Evolutionary conservation across 2,329 filamentous ascomycete genomes (phyloP), one percentile per base, ranked within the genome.

Genomic region (Clarireedia sp.): DNA sequence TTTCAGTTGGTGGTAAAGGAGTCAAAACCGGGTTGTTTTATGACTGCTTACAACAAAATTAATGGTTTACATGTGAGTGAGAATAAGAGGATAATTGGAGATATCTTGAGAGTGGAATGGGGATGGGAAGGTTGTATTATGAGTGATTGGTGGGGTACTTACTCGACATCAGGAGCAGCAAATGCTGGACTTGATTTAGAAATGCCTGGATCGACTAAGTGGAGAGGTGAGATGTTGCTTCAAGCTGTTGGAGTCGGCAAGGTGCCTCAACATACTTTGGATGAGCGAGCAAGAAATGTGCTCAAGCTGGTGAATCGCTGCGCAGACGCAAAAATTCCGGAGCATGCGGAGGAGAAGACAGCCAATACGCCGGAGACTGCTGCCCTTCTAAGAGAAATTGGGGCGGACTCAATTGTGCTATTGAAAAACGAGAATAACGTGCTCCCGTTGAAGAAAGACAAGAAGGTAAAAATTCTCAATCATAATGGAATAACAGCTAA

Each of bases 401-500:
- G 81, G 2, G 75, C 78, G 0, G 79, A 85, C 56, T 81, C 79
- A 0, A 78, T 85, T 10, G 81, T 86, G 0, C 74, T 86, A 8
- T 70, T 86, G 36, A 85, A 86, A 70, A 87, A 87, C 59, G 75
- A 82, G 21, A 73, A 73, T 4, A 71, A 72, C 12, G 67, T 80
- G 1, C 71, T 87, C 0, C 83, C 83, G 0, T 67, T 80, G 71
- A 40, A 51, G 71, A 74, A 57, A 55, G 26, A 56, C 71, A 37
- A 59, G 52, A 50, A 64, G 74, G 0, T 69, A 78, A 12, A 73
- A 78, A 10, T 14, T 10, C 72, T 81, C 17, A 79, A 82, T 56
- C 79, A 78, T 3, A 77, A 78, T 78, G 10, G 77, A 74, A 63
- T 5, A 54, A 66, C 2, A 2, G 26, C 52, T 54, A 14, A 54